Evolutionary conservation across 371 early-diverging fungal genomes (phyloP), one percentile per base, ranked within the genome.

Genomic region (Circinella minor): DNA sequence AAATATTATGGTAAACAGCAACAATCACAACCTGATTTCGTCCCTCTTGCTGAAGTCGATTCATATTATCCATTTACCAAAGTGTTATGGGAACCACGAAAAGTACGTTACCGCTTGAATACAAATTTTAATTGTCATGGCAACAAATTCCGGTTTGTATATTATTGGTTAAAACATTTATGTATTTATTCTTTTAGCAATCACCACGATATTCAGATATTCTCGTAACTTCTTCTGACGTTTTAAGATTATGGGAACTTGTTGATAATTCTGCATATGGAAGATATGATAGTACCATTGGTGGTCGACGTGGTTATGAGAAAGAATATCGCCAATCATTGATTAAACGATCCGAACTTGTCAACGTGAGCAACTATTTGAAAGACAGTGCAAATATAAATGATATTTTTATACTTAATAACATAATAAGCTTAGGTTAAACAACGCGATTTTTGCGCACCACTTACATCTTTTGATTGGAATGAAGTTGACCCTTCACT

Each of bases 381-480:
- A 27, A 27, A 27, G 27, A 27, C 27, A 27, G 27, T 27, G 27
- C 36, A 37, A 17, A 36, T 51, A 55, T 13, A 43, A 43, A 43
- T 15, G 14, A 8, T 51, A 15, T 51, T n/a, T 7, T 51, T 51
- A 5, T 51, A 13, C 5, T 15, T 51, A 51, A 8, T 13, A 51
- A 51, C 51, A 51, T 17, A 1, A 43, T 9, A 43, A 54, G 27
- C 9, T 46, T 72, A 83, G 83, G 73, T 75, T 68, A 90, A 81
- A 81, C 90, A 69, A 91, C 92, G 76, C 37, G 84, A 83, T 65
- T 91, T 90, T 68, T 87, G 88, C 59, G 96, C 98, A 1, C 99
- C 98, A 14, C 72, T 98, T 36, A 98, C 99, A 1, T 92, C 96
- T 9, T 94, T 99, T 77, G 99, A 98, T 83, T 98, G 99, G 98